Evolutionary conservation across 2,329 filamentous ascomycete genomes (phyloP).

Genomic region (Diplocarpon rosae): DNA sequence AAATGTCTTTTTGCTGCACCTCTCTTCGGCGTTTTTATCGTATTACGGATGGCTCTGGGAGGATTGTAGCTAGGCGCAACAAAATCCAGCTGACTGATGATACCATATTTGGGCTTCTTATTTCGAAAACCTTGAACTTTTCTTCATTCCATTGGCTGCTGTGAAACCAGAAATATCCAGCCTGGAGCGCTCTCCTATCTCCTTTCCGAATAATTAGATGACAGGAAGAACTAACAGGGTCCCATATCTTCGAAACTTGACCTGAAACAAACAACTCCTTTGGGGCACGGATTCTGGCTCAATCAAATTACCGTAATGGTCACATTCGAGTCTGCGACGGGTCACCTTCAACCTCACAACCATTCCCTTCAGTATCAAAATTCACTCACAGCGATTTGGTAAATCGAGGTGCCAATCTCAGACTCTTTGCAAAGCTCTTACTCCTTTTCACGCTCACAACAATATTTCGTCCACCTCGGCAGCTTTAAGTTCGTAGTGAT

Average conservation of each 20-base stretch:
- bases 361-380: background rate
- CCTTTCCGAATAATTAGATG: too few species aligned
- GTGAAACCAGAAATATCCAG: too few species aligned
- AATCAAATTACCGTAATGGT: too few species aligned
- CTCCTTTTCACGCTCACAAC: background rate
- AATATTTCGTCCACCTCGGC: background rate
- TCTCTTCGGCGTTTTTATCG: slow-evolving; percentile 27
- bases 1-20: slow-evolving; percentile 32
- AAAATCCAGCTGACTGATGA: slow-evolving; percentile 28
- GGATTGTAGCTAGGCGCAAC: slow-evolving; percentile 25
- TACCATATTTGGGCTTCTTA: slow-evolving; percentile 21
- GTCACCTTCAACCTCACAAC: too few species aligned
- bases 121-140: slow-evolving; percentile 2
- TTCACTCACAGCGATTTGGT: background rate
- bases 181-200: too few species aligned
- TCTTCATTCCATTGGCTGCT: too few species aligned
- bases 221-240: too few species aligned
- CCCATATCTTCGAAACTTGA: too few species aligned
- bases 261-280: too few species aligned
- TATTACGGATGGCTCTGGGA: slow-evolving; percentile 23
- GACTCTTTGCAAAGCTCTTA: background rate
- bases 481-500: background rate
- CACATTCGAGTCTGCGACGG: too few species aligned
- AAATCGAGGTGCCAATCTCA: background rate
- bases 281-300: too few species aligned